Evolutionary conservation across 768 basidiomycete species (phyloP).

Genomic region (Myochromella boudieri): DNA sequence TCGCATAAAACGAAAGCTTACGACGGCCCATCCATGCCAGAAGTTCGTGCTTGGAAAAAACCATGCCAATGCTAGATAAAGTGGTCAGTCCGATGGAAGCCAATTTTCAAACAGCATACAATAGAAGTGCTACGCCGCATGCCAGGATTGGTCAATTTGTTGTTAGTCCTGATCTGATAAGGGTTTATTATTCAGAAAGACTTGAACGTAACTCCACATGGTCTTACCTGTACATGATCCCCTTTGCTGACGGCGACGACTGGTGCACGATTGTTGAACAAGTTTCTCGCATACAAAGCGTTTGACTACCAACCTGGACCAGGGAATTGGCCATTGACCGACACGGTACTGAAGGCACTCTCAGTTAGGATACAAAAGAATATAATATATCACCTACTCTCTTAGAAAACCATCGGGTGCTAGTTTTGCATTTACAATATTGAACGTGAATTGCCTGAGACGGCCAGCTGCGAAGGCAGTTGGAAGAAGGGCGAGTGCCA

Average conservation of each 20-base stretch:
- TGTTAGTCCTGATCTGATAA: slow-evolving; percentile 25
- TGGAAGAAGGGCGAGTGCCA: slow-evolving; percentile 11
- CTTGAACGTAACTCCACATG: too few relatives aligned
- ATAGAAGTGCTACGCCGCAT: slow-evolving; percentile 33
- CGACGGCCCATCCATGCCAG: slow-evolving; percentile 32
- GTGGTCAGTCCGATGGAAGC: background rate
- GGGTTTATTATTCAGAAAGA: background rate
- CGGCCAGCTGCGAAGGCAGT: slow-evolving; percentile 8
- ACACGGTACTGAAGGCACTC: slow-evolving; percentile 20
- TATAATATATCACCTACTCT: slow-evolving; percentile 9
- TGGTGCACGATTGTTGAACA: background rate
- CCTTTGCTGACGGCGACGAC: slow-evolving; percentile 22
- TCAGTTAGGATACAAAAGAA: background rate
- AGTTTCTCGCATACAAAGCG: background rate
- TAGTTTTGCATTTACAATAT: slow-evolving; percentile 19
- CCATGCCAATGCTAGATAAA: slow-evolving; percentile 30
- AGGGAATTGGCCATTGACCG: slow-evolving; percentile 28
- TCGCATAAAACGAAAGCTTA: background rate
- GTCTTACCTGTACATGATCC: slow-evolving; percentile 21
- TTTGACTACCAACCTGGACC: slow-evolving; percentile 18
- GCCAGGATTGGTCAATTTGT: slow-evolving; percentile 23
- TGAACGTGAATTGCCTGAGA: slow-evolving; percentile 12
- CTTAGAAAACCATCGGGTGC: slow-evolving; percentile 23
- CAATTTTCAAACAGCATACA: slow-evolving; percentile 10
- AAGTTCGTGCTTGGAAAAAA: slow-evolving; percentile 29